Base-by-base conservation (phyloP, 176 grass and related monocot genomes). In the Cymbopogon citratus region DNA sequence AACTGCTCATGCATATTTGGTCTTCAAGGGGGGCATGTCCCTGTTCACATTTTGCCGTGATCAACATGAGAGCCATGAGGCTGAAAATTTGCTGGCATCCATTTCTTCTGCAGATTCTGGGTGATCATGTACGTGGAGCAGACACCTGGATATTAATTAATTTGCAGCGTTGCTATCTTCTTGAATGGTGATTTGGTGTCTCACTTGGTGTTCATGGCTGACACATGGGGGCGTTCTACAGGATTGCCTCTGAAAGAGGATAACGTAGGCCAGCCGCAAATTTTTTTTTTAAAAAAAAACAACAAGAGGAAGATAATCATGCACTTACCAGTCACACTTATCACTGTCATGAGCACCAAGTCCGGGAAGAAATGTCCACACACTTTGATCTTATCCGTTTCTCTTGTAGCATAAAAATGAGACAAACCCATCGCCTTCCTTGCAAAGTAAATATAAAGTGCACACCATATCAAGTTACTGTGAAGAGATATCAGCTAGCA, bases 301-400 rank as follows among this genome's bases (percentile, higher is more conserved):
- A 26, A 19, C 4, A 19, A 3, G 6, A 19, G 5, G 4, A 35
- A 48, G 51, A 77, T 69, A 25, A 31, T 14, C 23, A 71, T 65
- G 7, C 34, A 18, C 33, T 63, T 80, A 21, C 68, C 43, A 44
- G 4, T 48, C 21, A 66, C n/a, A n/a, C n/a, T n/a, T n/a, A n/a
- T 5, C 45, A 83, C 56, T 46, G 56, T 57, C 57, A n/a, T n/a
- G n/a, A 46, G 14, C 63, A 76, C 63, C 45, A 64, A 56, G 68
- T 71, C 46, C 3, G 18, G 2, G 25, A 36, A 16, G 19, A 18
- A 38, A 51, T 39, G 41, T 8, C 43, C 18, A 13, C 43, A 24
- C 35, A 38, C 11, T 54, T 67, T 60, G 79, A 78, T 90, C 83
- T 82, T 86, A 90, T 90, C 83, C 78, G 5, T 12, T 59, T 44